Evolutionary conservation across 2,329 filamentous ascomycete species (phyloP), one percentile per base, ranked within the genome.

Genomic region (Geosmithia morbida): DNA sequence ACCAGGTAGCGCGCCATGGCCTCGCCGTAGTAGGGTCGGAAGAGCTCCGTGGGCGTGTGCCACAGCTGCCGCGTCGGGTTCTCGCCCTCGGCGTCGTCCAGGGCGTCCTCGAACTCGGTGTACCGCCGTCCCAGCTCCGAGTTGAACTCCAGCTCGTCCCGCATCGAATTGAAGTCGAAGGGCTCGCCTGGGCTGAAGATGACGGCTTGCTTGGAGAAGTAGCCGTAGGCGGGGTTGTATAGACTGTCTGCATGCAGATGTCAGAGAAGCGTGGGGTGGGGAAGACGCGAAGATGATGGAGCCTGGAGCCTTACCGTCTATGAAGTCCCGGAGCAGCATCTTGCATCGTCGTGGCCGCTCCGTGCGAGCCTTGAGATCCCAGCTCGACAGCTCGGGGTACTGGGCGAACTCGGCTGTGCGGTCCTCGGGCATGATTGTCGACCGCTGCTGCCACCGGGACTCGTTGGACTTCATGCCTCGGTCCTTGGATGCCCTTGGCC

Each of bases 21-120:
- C 70, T 98, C 89, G 59, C 90, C 94, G 62, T 98, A 98, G 66
- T 90, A 94, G 0, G 94, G 92, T 30, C 87, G 79, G 68, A 98
- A 98, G 18, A 98, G 79, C 68, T 98, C 92, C 0, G 92, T 98
- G 0, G 94, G 92, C 13, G 92, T 98, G 64, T 98, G 94, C 92
- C 92, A 98, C 43, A 98, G 73, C 68, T 98, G 92, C 10, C 92
- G 80, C 41, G 86, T 83, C 44, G 67, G 86, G 48, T 85, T 79
- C 44, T 77, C 77, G 46, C 66, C 66, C 19, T 82, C 71, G 49
- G 77, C 72, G 43, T 74, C 76, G 62, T 98, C 94, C 49, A 98
- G 77, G 19, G 71, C 69, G 60, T 97, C 87, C 65, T 98, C 92
- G 58, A 98, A 97, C 53, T 86, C 79, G 44, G 80, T 85, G 63